Evolutionary conservation across 257 asterid species (phyloP).

Genomic region (Linderniella brevidens): DNA sequence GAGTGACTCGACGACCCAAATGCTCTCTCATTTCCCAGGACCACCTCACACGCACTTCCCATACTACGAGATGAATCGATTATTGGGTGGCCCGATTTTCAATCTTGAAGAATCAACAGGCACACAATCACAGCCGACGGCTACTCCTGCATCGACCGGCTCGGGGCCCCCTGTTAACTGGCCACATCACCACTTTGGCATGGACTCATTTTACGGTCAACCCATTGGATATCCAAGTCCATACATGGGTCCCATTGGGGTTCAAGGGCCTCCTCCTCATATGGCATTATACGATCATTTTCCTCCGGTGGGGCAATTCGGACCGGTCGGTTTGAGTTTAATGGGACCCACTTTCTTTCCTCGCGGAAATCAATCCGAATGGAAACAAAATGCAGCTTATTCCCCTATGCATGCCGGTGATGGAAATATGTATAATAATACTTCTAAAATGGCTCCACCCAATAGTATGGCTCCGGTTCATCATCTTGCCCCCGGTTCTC

Average conservation of each 20-base stretch:
- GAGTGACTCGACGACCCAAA: constrained; percentile 52
- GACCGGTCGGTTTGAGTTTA: constrained; percentile 94
- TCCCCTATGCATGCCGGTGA: constrained; percentile 42
- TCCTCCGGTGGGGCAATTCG: constrained; percentile 93
- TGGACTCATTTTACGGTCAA: constrained; percentile 83
- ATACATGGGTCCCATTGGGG: constrained; percentile 71
- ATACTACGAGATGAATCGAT: constrained; percentile 78
- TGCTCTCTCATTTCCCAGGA: constrained; percentile 71
- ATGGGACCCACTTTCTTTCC: constrained; percentile 93
- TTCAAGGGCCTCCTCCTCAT: constrained; percentile 82
- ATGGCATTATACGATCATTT: constrained; percentile 97
- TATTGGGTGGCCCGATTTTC: constrained; percentile 79
- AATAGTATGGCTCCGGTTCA: constrained; percentile 45
- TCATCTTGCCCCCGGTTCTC: constrained; percentile 85
- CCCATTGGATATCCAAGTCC: constrained; percentile 74
- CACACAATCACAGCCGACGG: constrained; percentile 54
- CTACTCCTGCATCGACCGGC: constrained; percentile 31
- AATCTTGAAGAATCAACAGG: constrained; percentile 50
- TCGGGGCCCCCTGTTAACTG: constrained; percentile 69
- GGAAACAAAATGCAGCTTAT: constrained; percentile 55
- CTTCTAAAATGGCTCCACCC: constrained; percentile 41
- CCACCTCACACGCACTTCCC: constrained; percentile 90
- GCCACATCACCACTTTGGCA: constrained; percentile 71
- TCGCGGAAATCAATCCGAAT: constrained; percentile 83
- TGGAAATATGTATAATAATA: constrained; percentile 39